Evolutionary conservation across 2,329 filamentous ascomycete species (phyloP).

Genomic region (Sarocladium oryzae): DNA sequence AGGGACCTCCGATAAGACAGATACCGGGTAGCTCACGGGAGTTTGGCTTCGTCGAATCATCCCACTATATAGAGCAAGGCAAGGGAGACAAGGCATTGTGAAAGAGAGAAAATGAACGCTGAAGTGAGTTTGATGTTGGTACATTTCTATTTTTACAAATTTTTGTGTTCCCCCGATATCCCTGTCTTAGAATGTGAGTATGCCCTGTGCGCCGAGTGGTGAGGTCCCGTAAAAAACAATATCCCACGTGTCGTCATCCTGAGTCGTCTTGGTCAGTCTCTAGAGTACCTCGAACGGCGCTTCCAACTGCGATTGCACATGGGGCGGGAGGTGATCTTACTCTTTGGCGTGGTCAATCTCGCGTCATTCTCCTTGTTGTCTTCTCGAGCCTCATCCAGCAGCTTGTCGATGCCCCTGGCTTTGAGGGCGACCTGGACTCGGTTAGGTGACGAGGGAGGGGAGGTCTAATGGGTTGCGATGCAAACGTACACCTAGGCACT

Average conservation of each 20-base stretch:
- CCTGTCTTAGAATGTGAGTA: neutral
- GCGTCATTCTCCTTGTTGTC: constrained; percentile 84
- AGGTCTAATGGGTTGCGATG: too few relatives aligned
- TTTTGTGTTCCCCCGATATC: neutral
- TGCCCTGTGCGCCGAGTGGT: neutral
- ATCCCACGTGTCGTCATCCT: constrained; percentile 1
- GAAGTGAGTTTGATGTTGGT: too few relatives aligned
- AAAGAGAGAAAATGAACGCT: too few relatives aligned
- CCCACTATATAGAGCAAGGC: too few relatives aligned
- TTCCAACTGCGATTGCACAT: neutral
- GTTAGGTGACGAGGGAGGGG: too few relatives aligned
- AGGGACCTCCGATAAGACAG: neutral
- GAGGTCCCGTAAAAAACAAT: neutral
- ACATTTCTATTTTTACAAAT: neutral
- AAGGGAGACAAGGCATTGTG: too few relatives aligned
- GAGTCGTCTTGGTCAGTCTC: neutral
- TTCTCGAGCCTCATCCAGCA: constrained; percentile 85
- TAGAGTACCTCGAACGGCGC: too few relatives aligned
- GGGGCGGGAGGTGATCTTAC: neutral
- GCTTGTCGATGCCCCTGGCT: constrained; percentile 83
- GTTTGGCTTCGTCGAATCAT: neutral
- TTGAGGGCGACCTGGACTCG: constrained; percentile 75
- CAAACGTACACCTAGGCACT: constrained; percentile 68
- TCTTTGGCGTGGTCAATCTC: constrained; percentile 19
- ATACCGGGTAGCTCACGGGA: neutral